phyloP scores from a whole-genome alignment of 331 rosid species.

The Quercus lobata region DNA sequence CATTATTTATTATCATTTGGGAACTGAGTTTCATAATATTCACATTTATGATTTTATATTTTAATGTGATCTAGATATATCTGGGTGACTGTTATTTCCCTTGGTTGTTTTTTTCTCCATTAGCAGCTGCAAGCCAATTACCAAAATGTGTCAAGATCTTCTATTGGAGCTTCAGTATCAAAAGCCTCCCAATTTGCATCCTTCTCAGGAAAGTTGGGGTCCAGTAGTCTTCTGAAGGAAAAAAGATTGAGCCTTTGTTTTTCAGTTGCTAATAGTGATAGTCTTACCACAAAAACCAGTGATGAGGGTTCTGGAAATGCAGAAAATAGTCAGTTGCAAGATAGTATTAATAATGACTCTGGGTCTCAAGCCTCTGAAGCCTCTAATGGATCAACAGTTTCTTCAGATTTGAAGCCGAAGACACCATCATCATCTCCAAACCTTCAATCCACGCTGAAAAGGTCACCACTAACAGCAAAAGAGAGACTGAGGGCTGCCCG shows the following conservation, averaged over 20 bases:
- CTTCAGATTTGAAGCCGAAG: conserved; percentile 26
- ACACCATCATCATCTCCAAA: conserved; percentile 27
- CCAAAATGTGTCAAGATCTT: conserved; percentile 48
- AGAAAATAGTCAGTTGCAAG: conserved; percentile 32
- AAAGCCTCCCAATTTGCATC: conserved; percentile 38
- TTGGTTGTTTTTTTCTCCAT: conserved; percentile 33
- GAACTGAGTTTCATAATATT: not conserved
- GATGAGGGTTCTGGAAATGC: conserved; percentile 35
- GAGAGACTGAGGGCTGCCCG: conserved; percentile 90
- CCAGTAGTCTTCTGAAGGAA: conserved; percentile 40
- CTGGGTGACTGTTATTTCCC: conserved; percentile 7
- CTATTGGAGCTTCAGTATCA: conserved; percentile 45
- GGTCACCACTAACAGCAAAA: conserved; percentile 59
- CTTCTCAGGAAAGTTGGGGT: conserved; percentile 23
- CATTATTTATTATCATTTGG: not conserved
- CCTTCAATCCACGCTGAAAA: conserved; percentile 30
- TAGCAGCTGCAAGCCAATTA: conserved; percentile 54
- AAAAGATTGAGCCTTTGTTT: conserved; percentile 36
- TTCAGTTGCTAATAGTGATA: conserved; percentile 62
- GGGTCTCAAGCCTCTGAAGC: conserved; percentile 37
- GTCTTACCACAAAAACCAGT: conserved; percentile 44
- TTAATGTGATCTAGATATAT: not conserved
- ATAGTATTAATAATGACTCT: conserved; percentile 20
- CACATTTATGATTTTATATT: not conserved
- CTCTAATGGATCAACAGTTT: conserved; percentile 35